Evolutionary conservation across 257 asterid species (phyloP).

Genomic region (Scutellaria barbata): DNA sequence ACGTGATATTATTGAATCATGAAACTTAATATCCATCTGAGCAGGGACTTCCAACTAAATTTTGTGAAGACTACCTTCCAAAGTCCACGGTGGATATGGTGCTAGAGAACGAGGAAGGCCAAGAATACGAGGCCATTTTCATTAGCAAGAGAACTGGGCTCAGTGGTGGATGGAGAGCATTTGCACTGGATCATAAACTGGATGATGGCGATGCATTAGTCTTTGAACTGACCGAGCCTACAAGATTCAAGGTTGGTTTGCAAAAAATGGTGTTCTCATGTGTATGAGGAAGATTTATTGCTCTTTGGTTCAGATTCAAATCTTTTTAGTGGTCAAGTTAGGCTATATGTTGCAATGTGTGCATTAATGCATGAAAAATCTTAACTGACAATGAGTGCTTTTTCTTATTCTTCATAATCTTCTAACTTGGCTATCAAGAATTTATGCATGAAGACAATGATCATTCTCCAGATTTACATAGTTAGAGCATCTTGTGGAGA

Average conservation of each 20-base stretch:
- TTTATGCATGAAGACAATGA: background rate
- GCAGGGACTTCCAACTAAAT: conserved; percentile 77
- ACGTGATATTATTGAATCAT: background rate
- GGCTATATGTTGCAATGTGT: background rate
- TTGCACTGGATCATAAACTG: conserved; percentile 80
- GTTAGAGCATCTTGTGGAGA: conserved; percentile 55
- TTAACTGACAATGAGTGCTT: background rate
- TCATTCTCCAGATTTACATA: conserved; percentile 58
- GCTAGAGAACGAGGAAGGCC: conserved; percentile 66
- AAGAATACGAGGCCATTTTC: conserved; percentile 61
- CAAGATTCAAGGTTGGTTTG: conserved; percentile 72
- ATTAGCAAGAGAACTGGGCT: conserved; percentile 76
- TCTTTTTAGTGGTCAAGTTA: too few relatives aligned
- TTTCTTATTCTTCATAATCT: background rate
- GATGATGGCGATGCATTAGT: conserved; percentile 91
- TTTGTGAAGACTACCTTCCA: conserved; percentile 71
- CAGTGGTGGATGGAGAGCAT: conserved; percentile 98
- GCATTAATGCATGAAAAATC: background rate
- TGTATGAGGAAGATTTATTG: too few relatives aligned
- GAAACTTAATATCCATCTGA: conserved; percentile 5
- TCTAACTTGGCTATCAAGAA: conserved; percentile 5
- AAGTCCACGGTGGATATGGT: conserved; percentile 57
- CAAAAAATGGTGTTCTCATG: background rate
- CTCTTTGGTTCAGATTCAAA: too few relatives aligned
- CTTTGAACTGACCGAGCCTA: conserved; percentile 71